Evolutionary conservation across 768 basidiomycete genomes (phyloP), one percentile per base, ranked within the genome.

Genomic region (Boletellus emodensis): DNA sequence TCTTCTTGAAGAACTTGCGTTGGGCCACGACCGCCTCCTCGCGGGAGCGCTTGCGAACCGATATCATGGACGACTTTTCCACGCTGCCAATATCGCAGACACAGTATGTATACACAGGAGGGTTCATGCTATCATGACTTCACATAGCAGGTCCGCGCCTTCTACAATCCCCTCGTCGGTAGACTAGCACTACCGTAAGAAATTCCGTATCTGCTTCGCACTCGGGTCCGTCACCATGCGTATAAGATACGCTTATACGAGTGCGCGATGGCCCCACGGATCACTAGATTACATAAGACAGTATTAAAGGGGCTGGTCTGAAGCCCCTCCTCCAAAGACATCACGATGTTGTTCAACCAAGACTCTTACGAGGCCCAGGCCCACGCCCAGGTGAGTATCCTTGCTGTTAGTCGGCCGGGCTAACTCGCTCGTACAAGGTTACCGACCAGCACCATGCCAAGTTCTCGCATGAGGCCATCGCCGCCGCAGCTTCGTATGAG

Each of bases 1-100:
- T 97, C 71, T 98, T 98, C 70, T 91, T 95, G 77, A 94, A 89
- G 70, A 94, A 98, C 65, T 92, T 95, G 53, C 88, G 84, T 60
- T 91, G 91, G 0, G 90, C 88, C 3, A 87, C 64, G 12, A 81
- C 78, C 1, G 84, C 86, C 63, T 92, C 90, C 5, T 81, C 75
- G 38, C 75, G 74, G 14, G 85, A 78, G 47, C 90, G 75, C 58
- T 89, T 92, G 18, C 82, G 72, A 35, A 92, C 84, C 4, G 81
- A 5, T 30, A 30, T 30, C 30, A 30, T 30, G 8, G 30, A 8
- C 30, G 30, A 4, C 30, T 30, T 49, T 57, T 28, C 37, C 57
- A 60, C 61, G 53, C 20, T 36, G 15, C 12, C 12, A n/a, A 36
- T 34, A 33, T 24, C 24, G 24, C 3, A 24, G 6, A 6, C 6